phyloP scores from a whole-genome alignment of 768 basidiomycete species.

The Omphalotus guepiniiformis region DNA sequence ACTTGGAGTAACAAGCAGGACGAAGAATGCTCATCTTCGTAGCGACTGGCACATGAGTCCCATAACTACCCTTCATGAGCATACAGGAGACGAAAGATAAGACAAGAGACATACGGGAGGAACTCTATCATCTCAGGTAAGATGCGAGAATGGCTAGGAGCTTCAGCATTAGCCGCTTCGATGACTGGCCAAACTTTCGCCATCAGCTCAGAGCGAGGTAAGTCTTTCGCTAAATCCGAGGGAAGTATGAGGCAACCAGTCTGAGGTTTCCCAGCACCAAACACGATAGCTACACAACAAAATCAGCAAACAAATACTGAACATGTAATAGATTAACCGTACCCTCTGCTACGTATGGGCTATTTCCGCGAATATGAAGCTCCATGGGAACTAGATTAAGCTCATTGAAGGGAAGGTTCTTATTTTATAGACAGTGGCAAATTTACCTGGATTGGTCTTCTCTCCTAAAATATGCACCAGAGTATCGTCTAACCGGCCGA shows the following conservation, averaged over 20 bases:
- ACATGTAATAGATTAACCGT: neutral
- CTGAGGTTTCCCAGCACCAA: conserved; percentile 46
- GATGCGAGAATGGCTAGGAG: conserved; percentile 51
- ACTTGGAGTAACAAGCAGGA: conserved; percentile 45
- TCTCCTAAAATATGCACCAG: conserved; percentile 44
- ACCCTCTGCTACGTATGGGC: conserved; percentile 40
- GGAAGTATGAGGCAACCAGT: conserved; percentile 49
- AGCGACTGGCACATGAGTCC: conserved; percentile 44
- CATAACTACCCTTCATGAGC: conserved; percentile 17
- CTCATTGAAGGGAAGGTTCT: neutral
- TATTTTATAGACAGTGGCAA: neutral
- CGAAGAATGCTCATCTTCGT: conserved; percentile 50
- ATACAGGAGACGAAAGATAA: neutral
- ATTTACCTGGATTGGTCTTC: conserved; percentile 46
- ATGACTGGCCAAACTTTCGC: conserved; percentile 39
- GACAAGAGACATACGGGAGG: conserved; percentile 30
- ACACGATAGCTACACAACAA: conserved; percentile 37
- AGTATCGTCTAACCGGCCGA: conserved; percentile 44
- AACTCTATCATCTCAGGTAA: conserved; percentile 47
- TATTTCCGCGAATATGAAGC: conserved; percentile 44
- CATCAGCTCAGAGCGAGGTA: conserved; percentile 21
- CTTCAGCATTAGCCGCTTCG: conserved; percentile 44
- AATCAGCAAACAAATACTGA: neutral
- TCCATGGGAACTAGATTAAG: conserved; percentile 41
- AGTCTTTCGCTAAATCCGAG: conserved; percentile 30